Percentiles rank a stretch among this genome's conserved stretches.
These are phyloP conservation scores for Ilex paraguariensis DNA, from an alignment of 305 asterid species.

Conservation along the genomic window DNA sequence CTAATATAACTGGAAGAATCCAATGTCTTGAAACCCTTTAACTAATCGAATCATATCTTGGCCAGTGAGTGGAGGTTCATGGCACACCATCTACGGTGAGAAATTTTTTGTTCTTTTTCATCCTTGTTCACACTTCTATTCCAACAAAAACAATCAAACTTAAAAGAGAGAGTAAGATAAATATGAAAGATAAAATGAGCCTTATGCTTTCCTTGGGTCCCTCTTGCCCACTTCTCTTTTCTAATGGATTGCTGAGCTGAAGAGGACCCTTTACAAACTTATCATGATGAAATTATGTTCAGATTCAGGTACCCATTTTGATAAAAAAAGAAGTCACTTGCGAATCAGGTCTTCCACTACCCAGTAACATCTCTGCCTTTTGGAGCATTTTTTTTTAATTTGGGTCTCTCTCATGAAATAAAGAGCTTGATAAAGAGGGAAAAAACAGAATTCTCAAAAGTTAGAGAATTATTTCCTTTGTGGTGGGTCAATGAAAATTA, in stretches of 20 bases:
- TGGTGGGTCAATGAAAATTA: slow-evolving; percentile 31
- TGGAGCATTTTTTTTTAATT: slow-evolving; percentile 9
- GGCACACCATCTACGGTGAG: slow-evolving; percentile 20
- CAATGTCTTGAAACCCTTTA: too few relatives aligned
- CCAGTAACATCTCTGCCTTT: slow-evolving; percentile 9
- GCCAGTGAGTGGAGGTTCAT: not conserved
- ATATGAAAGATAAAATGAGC: slow-evolving; percentile 1
- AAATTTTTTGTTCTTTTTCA: slow-evolving; percentile 7
- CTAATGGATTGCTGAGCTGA: slow-evolving; percentile 12
- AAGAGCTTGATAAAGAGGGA: not conserved
- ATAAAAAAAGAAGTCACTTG: slow-evolving; percentile 27
- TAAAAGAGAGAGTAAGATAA: slow-evolving; percentile 1
- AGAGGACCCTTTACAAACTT: slow-evolving; percentile 28
- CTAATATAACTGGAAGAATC: too few relatives aligned
- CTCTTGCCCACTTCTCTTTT: slow-evolving; percentile 7
- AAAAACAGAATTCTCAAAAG: slow-evolving; percentile 14
- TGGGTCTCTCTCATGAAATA: slow-evolving; percentile 18
- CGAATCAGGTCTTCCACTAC: slow-evolving; percentile 36
- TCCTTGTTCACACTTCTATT: not conserved
- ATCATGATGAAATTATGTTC: slow-evolving; percentile 20
- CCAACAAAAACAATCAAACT: slow-evolving; percentile 8
- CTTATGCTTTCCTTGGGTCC: slow-evolving; percentile 18
- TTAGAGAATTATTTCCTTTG: slow-evolving; percentile 22
- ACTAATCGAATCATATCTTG: too few relatives aligned
- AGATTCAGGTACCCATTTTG: slow-evolving; percentile 59